Base-by-base conservation (phyloP, 1,284 basidiomycete species). In the Austroboletus rostrupii region DNA sequence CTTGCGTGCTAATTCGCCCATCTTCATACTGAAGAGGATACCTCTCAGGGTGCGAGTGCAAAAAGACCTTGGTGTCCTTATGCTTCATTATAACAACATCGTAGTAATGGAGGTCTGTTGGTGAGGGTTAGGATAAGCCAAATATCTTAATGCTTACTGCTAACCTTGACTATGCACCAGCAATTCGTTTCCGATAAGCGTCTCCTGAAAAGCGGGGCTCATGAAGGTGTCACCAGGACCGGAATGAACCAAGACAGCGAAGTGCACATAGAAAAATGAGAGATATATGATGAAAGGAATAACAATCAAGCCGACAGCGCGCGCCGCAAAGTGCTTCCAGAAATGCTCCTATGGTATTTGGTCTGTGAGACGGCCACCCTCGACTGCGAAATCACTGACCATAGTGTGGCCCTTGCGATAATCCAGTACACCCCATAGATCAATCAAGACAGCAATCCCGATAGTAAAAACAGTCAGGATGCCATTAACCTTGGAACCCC, bases 401-500 rank as follows among this genome's bases (percentile, higher is more conserved):
- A 97, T 91, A 2, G 80, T 79, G 57, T 88, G 76, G 2, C 90
- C 90, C 58, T 87, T 88, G 65, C 81, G 87, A 67, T 90, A 74
- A 71, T 99, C 97, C 58, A 99, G 72, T 49, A 99, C 77, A 57
- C 87, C 91, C 97, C 97, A 99, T 13, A 99, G 76, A 65, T 99
- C 97, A 57, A 94, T 83, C 23, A 90, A 68, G 38, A 99, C 97
- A 5, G 96, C 96, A 35, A 87, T 77, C 1, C 97, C 97, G 57
- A 99, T 85, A 17, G 91, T 85, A 42, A 85, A 58, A 54, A 99
- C 97, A 1, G 93, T 95, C 55, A 99, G 79, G 49, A 99, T 77
- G 45, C 97, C 97, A 60, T 98, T 97, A 74, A 99, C 96, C 73
- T 99, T 99, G 68, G 96, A 97, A 17, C 92, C 93, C 78, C 97